A percentile compares a stretch with the other conserved stretches of the same genome.
Evolutionary conservation across 768 basidiomycete species (phyloP).

Genomic region (Pholiota molesta): DNA sequence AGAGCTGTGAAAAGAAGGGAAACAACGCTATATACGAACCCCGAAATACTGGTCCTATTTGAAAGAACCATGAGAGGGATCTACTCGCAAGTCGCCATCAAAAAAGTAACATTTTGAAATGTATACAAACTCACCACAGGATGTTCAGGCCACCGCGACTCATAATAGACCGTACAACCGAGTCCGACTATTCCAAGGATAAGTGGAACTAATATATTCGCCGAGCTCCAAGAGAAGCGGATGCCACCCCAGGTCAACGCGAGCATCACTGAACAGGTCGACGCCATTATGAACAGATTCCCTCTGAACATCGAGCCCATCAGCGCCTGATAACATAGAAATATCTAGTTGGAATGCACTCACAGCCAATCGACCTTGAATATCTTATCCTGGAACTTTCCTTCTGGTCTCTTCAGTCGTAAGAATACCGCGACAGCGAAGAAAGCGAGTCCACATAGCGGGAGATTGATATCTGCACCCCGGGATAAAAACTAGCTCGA

Average conservation of each 20-base stretch:
- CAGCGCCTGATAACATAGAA: not conserved
- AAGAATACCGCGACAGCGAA: conserved; percentile 29
- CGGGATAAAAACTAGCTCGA: not conserved
- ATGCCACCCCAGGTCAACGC: conserved; percentile 55
- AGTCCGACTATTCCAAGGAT: conserved; percentile 43
- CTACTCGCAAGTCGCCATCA: conserved; percentile 4
- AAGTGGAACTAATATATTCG: conserved; percentile 43
- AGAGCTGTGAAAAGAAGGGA: not conserved
- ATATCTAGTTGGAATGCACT: conserved; percentile 9
- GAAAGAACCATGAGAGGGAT: conserved; percentile 17
- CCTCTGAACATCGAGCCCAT: conserved; percentile 35
- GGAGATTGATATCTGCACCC: conserved; percentile 41
- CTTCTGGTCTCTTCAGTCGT: conserved; percentile 35
- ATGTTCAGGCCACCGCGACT: conserved; percentile 22
- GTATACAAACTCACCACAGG: conserved; percentile 10
- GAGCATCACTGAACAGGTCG: conserved; percentile 37
- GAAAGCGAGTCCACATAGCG: conserved; percentile 33
- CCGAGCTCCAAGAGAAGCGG: conserved; percentile 43
- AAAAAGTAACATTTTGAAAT: not conserved
- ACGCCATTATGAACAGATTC: conserved; percentile 41
- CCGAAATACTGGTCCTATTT: conserved; percentile 16
- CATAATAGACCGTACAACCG: conserved; percentile 40
- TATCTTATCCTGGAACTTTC: conserved; percentile 35
- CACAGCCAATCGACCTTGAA: conserved; percentile 46
- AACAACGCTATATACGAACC: not conserved